Evolutionary conservation across 768 basidiomycete species (phyloP), one percentile per base, ranked within the genome.

Genomic region (Solioccasus polychromus): DNA sequence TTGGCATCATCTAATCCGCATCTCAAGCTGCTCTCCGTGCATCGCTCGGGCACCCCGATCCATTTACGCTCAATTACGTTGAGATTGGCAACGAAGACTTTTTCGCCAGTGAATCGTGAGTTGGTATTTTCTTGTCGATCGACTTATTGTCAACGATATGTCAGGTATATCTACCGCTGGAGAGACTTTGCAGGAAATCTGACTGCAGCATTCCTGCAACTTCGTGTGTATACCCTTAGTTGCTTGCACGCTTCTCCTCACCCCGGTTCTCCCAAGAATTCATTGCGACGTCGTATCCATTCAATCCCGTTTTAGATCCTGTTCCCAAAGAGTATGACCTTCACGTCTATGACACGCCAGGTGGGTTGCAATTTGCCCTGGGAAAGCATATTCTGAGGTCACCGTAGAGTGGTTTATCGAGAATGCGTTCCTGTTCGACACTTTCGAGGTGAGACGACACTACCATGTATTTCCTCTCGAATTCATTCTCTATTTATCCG

Each of bases 51-150:
- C 78, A 70, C 40, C 70, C 76, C 3, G 69, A 72, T 17, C 80
- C 80, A 2, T 82, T 78, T 59, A 54, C 59, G 1, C 56, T 81
- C 36, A 65, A 60, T 5, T 76, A 67, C 39, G 66, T 79, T 12
- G 77, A 80, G 55, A 65, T 80, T 10, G 79, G 79, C 23, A 82
- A 82, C 53, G 80, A 82, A 63, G 75, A 76, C 48, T 71, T 72
- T 57, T 68, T 74, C 34, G 61, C 70, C 0, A 50, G 66, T 8
- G 28, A 50, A 17, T 63, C 71, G 61, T 71, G 47, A 53, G 67
- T 54, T 23, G 10, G 37, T 29, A 29, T 29, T 29, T 7, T 7
- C 28, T 8, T 20, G 11, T 35, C 4, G 18, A 7, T 29, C 18
- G 15, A 28, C 12, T 38, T 15, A 6, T 20, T 10, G 7, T 5